Percentiles rank a stretch among this genome's conserved stretches.
These are phyloP conservation scores for Dunaliella sp. DNA, from an alignment of 139 green algal species.

Conservation along the genomic window DNA sequence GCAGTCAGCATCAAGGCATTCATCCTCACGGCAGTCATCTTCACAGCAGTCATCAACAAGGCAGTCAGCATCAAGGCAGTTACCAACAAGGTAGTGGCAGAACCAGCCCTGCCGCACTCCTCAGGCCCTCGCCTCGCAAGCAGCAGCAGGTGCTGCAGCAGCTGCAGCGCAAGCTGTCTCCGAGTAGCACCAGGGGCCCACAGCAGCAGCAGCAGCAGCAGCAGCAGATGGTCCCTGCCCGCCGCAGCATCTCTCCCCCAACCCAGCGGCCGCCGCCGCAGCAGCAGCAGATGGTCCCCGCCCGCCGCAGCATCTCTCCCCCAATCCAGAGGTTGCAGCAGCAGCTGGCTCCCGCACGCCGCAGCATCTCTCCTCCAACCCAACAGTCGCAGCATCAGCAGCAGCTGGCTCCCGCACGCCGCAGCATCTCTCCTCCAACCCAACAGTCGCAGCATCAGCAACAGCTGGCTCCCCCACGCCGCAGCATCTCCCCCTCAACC, in stretches of 20 bases:
- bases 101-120: too few species aligned
- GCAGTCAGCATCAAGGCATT: too few species aligned
- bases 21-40: too few species aligned
- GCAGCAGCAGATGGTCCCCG: not conserved
- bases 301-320: not conserved
- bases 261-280: not conserved
- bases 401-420: not conserved
- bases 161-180: not conserved
- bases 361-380: not conserved
- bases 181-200: not conserved
- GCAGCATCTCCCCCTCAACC: not conserved
- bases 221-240: not conserved
- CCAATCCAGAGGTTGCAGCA: not conserved
- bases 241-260: not conserved
- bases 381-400: conserved; percentile 1
- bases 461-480: not conserved
- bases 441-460: conserved; percentile 5
- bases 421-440: not conserved
- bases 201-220: not conserved
- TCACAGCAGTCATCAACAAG: too few species aligned
- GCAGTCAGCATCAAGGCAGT: too few species aligned
- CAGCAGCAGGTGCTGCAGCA: not conserved
- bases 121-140: not conserved
- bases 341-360: not conserved
- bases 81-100: too few species aligned